A percentile compares a stretch with the other conserved stretches of the same genome.
Evolutionary conservation across 2,329 filamentous ascomycete genomes (phyloP).

Genomic region (Ophiosphaerella narmari): DNA sequence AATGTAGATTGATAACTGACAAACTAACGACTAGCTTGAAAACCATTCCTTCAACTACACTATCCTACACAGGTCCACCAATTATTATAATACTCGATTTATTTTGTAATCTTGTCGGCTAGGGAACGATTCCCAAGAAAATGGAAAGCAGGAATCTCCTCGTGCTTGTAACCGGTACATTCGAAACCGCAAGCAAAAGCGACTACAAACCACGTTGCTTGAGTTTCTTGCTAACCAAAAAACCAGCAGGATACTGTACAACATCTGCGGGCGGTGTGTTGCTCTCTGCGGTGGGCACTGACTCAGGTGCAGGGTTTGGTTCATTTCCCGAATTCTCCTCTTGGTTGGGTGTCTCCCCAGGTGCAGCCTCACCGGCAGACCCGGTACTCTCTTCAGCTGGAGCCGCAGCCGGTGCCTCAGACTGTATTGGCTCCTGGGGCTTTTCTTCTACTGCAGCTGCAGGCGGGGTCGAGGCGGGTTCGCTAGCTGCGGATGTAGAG

Average conservation of each 20-base stretch:
- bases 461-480: not conserved
- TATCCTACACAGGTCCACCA: too few species aligned
- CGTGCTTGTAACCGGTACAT: too few species aligned
- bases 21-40: too few species aligned
- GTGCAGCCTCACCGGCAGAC: not conserved
- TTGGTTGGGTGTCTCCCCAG: not conserved
- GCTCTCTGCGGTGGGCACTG: not conserved
- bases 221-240: not conserved
- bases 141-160: too few species aligned
- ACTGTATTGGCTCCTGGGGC: not conserved
- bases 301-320: not conserved
- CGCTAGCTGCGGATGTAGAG: not conserved
- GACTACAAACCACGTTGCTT: not conserved
- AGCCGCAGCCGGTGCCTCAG: not conserved
- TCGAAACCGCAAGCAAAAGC: too few species aligned
- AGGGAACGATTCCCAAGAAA: too few species aligned
- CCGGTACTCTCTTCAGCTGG: not conserved
- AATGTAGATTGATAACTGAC: too few species aligned
- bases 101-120: too few species aligned
- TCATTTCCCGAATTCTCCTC: not conserved
- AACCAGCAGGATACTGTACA: constrained; percentile 3
- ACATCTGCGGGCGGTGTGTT: not conserved
- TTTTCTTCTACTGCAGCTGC: not conserved
- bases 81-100: too few species aligned
- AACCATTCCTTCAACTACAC: too few species aligned